phyloP scores from a whole-genome alignment of 2,329 filamentous ascomycete genomes.

The Sporothrix dimorphospora region DNA sequence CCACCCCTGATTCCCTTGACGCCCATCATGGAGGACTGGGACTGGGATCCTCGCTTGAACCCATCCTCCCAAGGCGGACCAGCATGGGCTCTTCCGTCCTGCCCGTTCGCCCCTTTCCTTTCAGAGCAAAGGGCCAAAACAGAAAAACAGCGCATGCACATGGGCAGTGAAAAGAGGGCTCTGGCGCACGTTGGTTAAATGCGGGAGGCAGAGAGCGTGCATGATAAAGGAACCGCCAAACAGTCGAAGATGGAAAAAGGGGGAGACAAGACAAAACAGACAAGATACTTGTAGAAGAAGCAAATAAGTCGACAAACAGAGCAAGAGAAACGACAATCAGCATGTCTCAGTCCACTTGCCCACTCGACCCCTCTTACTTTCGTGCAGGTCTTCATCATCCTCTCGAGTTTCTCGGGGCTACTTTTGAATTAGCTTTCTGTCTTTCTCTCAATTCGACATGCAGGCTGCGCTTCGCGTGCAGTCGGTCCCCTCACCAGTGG shows the following conservation, averaged over 20 bases:
- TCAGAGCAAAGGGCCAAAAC: slow-evolving; percentile 14
- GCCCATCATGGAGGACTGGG: slow-evolving; percentile 19
- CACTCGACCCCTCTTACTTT: slow-evolving; percentile 12
- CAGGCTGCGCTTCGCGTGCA: neutral
- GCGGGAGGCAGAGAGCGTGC: neutral
- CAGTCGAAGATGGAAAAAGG: neutral
- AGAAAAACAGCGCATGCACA: neutral
- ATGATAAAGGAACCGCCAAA: neutral
- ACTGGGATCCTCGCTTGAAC: slow-evolving; percentile 17
- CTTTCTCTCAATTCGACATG: neutral
- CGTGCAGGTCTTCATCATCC: slow-evolving; percentile 16
- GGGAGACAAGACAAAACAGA: neutral
- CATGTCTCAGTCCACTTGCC: slow-evolving; percentile 15
- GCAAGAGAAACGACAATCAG: slow-evolving; percentile 2
- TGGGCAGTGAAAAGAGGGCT: slow-evolving; percentile 12
- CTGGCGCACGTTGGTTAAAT: slow-evolving; percentile 6
- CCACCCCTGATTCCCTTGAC: slow-evolving; percentile 22
- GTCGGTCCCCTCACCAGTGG: neutral
- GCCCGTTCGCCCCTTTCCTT: slow-evolving; percentile 24
- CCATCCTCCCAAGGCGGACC: slow-evolving; percentile 15
- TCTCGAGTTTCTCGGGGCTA: neutral
- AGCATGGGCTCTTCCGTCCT: slow-evolving; percentile 18
- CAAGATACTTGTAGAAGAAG: neutral
- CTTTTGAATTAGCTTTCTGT: neutral
- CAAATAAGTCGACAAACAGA: neutral